Evolutionary conservation across 108 stramenopile species (phyloP).

Genomic region (Skeletonema potamos): DNA sequence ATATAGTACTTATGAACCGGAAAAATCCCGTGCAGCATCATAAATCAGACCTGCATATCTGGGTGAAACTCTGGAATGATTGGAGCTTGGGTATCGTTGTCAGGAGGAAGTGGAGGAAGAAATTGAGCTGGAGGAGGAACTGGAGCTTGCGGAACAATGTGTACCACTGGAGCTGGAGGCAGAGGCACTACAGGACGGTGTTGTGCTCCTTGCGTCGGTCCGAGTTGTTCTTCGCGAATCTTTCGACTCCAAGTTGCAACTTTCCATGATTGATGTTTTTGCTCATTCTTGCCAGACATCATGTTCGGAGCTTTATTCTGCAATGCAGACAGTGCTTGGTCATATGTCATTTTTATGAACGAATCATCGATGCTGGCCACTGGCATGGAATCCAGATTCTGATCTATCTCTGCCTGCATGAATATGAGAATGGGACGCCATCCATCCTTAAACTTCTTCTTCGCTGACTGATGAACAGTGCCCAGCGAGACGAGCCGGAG

Average conservation of each 20-base stretch:
- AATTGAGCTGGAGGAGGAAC: not conserved
- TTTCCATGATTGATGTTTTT: constrained; percentile 14
- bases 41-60: not conserved
- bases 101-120: not conserved
- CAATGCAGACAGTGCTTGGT: constrained; percentile 5
- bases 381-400: constrained; percentile 10
- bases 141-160: not conserved
- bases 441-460: constrained; percentile 37
- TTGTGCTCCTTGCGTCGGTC: not conserved
- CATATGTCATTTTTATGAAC: constrained; percentile 6
- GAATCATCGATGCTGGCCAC: not conserved
- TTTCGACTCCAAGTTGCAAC: constrained; percentile 30
- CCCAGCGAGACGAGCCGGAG: constrained; percentile 7
- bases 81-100: not conserved
- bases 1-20: not conserved
- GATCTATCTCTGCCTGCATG: constrained; percentile 12
- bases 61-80: not conserved
- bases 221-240: constrained; percentile 9
- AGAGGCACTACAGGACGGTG: not conserved
- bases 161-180: not conserved
- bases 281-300: constrained; percentile 8
- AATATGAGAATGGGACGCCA: constrained; percentile 35
- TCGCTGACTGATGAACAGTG: constrained; percentile 10
- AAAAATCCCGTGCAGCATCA: not conserved
- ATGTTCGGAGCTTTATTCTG: constrained; percentile 8